Conservation (phyloP, 2,329 filamentous ascomycete species). For the Penicillium aurantiogriseum region DNA sequence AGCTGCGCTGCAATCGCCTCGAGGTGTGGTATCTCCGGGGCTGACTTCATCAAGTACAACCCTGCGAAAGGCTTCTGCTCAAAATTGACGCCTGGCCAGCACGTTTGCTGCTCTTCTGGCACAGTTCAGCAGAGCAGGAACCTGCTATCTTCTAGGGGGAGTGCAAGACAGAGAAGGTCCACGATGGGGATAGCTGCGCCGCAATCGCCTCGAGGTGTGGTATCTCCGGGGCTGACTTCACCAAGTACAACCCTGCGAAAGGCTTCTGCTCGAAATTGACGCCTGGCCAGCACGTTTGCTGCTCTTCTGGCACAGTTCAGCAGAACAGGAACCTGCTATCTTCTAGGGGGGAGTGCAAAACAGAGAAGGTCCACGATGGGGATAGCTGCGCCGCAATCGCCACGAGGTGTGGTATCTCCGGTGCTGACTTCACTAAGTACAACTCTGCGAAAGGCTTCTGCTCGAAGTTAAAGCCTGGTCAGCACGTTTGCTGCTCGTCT, state of each 20-base stretch:
- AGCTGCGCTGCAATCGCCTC: constrained; percentile 29
- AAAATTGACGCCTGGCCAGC: constrained; percentile 34
- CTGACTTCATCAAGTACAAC: constrained; percentile 23
- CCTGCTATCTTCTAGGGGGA: not conserved
- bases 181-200: too few species aligned
- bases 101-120: too few species aligned
- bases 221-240: too few species aligned
- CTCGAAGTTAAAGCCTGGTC: constrained; percentile 31
- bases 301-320: too few species aligned
- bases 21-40: constrained; percentile 33
- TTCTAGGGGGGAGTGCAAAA: not conserved
- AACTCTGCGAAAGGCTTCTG: constrained; percentile 17
- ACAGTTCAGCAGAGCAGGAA: too few species aligned
- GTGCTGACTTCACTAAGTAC: constrained; percentile 23
- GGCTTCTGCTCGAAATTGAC: too few species aligned
- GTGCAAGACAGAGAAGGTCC: too few species aligned
- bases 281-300: too few species aligned
- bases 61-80: constrained; percentile 19
- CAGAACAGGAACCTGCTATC: too few species aligned
- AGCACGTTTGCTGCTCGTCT: constrained; percentile 38
- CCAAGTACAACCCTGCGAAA: too few species aligned
- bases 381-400: constrained; percentile 30
- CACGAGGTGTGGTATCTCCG: constrained; percentile 32
- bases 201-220: too few species aligned
- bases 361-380: not conserved